phyloP scores from a whole-genome alignment of 192 early-diverging fungal species.

The Thamnidium elegans region DNA sequence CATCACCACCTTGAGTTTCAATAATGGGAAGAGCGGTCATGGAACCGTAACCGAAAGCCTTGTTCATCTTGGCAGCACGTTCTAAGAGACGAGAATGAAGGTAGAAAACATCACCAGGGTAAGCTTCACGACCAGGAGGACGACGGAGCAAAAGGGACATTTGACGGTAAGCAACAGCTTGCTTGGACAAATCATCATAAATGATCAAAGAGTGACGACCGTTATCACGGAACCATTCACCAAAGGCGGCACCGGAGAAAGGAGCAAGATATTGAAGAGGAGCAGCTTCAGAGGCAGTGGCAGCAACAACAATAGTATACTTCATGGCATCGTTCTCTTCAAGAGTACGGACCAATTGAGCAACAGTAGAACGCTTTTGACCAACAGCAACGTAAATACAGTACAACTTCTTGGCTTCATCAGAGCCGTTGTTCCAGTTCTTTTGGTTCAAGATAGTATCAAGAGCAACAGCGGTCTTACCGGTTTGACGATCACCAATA shows the following conservation, averaged over 20 bases:
- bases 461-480: slow-evolving; percentile 97
- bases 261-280: slow-evolving; percentile 98
- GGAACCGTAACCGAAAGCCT: slow-evolving; percentile 90
- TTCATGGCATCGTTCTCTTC: slow-evolving; percentile 96
- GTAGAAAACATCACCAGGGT: slow-evolving; percentile 99
- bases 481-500: slow-evolving; percentile 99
- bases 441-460: slow-evolving; percentile 99
- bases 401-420: slow-evolving; percentile 98
- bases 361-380: slow-evolving; percentile 98
- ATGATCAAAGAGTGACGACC: slow-evolving; percentile 97
- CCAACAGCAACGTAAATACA: slow-evolving; percentile 99
- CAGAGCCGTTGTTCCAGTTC: slow-evolving; percentile 92
- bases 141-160: slow-evolving; percentile 98
- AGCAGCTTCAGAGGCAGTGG: slow-evolving; percentile 98
- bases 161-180: slow-evolving; percentile 99
- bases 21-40: slow-evolving; percentile 98
- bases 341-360: slow-evolving; percentile 97
- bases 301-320: slow-evolving; percentile 97
- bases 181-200: slow-evolving; percentile 99
- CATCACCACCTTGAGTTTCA: slow-evolving; percentile 99
- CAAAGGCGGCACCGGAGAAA: slow-evolving; percentile 97
- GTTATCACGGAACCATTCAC: slow-evolving; percentile 99
- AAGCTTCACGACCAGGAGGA: slow-evolving; percentile 99
- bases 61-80: slow-evolving; percentile 99
- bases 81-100: slow-evolving; percentile 98